These are phyloP conservation scores for Lepidium africanum DNA, from an alignment of 345 rosid species.

Conservation along the genomic window DNA sequence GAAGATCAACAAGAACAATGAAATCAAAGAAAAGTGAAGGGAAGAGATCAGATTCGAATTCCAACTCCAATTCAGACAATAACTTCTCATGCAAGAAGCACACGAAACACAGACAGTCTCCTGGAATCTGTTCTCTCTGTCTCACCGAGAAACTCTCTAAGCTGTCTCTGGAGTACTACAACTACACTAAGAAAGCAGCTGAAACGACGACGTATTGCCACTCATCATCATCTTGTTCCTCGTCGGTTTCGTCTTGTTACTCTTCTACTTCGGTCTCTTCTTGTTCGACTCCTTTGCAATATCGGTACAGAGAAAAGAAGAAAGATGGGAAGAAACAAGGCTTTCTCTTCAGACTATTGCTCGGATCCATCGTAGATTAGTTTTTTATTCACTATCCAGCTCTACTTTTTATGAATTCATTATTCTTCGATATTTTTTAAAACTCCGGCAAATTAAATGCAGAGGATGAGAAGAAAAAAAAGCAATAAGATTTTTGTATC, in stretches of 20 bases:
- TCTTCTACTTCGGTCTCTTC: constrained; percentile 27
- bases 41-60: constrained; percentile 15
- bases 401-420: not conserved
- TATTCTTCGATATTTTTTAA: not conserved
- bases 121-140: constrained; percentile 30
- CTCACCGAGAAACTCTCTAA: constrained; percentile 21
- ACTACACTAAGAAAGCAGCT: constrained; percentile 7
- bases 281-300: constrained; percentile 28
- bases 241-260: constrained; percentile 21
- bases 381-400: not conserved
- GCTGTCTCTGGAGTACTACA: constrained; percentile 16
- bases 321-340: constrained; percentile 22
- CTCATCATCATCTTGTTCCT: constrained; percentile 13
- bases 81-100: constrained; percentile 33
- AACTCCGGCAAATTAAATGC: not conserved
- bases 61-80: constrained; percentile 11
- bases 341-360: constrained; percentile 24
- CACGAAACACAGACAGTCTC: constrained; percentile 26
- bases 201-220: constrained; percentile 3
- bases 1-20: not conserved
- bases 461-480: not conserved
- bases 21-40: constrained; percentile 9
- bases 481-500: not conserved
- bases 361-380: constrained; percentile 27
- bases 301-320: constrained; percentile 15